Conservation (phyloP, 495 filamentous ascomycete species). For the Chaetomium cochliodes region DNA sequence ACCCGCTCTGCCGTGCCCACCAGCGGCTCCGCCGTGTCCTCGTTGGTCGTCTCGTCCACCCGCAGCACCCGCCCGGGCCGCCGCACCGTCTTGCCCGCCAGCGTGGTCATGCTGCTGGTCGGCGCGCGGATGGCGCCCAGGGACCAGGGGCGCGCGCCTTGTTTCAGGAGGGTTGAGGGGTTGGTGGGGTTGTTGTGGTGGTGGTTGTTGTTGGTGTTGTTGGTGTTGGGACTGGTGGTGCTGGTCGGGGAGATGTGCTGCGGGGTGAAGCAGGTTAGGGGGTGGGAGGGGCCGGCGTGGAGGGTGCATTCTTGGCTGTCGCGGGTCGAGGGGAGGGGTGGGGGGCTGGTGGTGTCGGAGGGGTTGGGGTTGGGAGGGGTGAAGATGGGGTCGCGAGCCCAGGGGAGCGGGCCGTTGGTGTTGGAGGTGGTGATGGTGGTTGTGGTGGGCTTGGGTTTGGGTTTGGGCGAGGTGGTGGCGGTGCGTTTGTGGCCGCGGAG, state of each 20-base stretch:
- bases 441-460: not conserved
- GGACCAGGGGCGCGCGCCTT: conserved; percentile 33
- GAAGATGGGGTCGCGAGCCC: conserved; percentile 19
- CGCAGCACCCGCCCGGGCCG: conserved; percentile 32
- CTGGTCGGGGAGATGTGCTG: conserved; percentile 15
- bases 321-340: not conserved
- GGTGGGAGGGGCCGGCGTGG: conserved; percentile 4
- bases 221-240: conserved; percentile 6
- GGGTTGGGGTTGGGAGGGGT: not conserved
- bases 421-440: not conserved
- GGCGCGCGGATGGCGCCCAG: conserved; percentile 31
- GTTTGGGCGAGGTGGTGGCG: not conserved
- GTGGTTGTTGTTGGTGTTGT: too few species aligned
- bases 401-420: conserved; percentile 23
- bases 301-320: conserved; percentile 10
- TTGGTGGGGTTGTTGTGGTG: too few species aligned
- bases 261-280: conserved; percentile 7
- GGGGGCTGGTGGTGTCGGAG: too few species aligned
- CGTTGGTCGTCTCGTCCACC: conserved; percentile 36
- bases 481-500: not conserved
- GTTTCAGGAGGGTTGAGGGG: conserved; percentile 6
- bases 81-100: conserved; percentile 33
- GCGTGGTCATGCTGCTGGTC: conserved; percentile 22
- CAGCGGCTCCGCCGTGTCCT: conserved; percentile 36
- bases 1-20: conserved; percentile 33